Base-by-base conservation (phyloP, 371 early-diverging fungal species). In the Lichtheimia hyalospora region DNA sequence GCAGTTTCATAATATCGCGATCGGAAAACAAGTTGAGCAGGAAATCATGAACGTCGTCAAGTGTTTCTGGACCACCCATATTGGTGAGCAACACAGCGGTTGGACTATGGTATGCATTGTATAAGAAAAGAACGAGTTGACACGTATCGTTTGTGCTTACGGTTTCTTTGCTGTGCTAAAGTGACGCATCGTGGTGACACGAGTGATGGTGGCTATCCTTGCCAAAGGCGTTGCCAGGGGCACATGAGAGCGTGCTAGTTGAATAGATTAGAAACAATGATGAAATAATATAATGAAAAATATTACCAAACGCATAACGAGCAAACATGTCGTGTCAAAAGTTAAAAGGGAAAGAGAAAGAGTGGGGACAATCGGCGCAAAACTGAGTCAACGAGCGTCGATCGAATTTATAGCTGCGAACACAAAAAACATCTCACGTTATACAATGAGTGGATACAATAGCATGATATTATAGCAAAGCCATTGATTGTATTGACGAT, bases 1-100 rank as follows among this genome's bases (percentile, higher is more conserved):
- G 96, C 12, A 97, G 68, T 20, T 91, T 92, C 79, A 97, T 96
- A 54, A 97, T 74, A 70, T 97, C 98, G 21, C 88, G 84, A 77
- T 97, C 98, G n/a, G 86, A 84, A 68, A 97, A 97, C n/a, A 97
- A 84, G 60, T 89, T 84, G 63, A 67, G 64, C 25, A 97, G 82
- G 69, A 96, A 97, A 50, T 79, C 84, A 27, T 90, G 74, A 10
- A 97, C 98, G 54, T 91, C 89, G 18, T 83, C 81, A 51, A 89
- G 73, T 5, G 77, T 92, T 34, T 81, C 71, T 7, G 97, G 98
- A 0, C 98, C 98, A 43, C 98, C 98, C 86, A 97, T 84, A 76
- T 97, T 97, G 74, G 96, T 91, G 51, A 97, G 75, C 12, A 96
- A 68, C 34, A 97, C 74, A 41, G 89, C 97, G 0, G 96, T 95